These are phyloP conservation scores for Staphylotrichum longicolle DNA, from an alignment of 495 filamentous ascomycete species.

Conservation along the genomic window DNA sequence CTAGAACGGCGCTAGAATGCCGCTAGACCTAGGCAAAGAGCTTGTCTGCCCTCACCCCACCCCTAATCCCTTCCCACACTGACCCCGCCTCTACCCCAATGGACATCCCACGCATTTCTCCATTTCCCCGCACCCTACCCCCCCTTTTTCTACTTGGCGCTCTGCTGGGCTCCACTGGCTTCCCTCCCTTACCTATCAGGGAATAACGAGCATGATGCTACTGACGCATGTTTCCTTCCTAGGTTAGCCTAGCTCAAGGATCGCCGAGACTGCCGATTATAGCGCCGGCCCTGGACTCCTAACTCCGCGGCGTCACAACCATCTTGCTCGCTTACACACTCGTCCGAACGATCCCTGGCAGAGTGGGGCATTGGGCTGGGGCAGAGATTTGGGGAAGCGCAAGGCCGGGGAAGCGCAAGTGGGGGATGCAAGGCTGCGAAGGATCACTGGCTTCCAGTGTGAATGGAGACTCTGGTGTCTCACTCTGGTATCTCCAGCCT, in stretches of 20 bases:
- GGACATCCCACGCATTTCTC: background rate
- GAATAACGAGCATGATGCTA: too few species aligned
- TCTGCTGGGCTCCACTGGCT: background rate
- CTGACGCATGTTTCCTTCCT: too few species aligned
- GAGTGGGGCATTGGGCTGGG: background rate
- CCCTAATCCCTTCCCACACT: background rate
- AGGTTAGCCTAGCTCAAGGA: too few species aligned
- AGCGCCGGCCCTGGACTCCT: background rate
- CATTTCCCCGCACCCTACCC: conserved; percentile 2
- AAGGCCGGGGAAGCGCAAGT: background rate
- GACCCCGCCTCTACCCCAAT: too few species aligned
- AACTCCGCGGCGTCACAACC: background rate
- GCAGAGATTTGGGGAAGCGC: background rate
- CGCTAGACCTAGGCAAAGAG: background rate
- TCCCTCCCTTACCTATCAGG: too few species aligned
- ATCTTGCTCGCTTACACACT: background rate
- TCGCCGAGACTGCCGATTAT: background rate
- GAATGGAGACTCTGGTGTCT: too few species aligned
- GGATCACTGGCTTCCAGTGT: background rate
- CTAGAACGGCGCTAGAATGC: background rate
- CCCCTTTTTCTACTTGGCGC: background rate
- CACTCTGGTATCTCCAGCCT: background rate
- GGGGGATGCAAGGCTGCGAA: background rate
- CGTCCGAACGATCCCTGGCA: background rate
- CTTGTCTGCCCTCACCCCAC: background rate